Evolutionary conservation across 305 asterid genomes (phyloP).

Genomic region (Solanum aculeatissimum): DNA sequence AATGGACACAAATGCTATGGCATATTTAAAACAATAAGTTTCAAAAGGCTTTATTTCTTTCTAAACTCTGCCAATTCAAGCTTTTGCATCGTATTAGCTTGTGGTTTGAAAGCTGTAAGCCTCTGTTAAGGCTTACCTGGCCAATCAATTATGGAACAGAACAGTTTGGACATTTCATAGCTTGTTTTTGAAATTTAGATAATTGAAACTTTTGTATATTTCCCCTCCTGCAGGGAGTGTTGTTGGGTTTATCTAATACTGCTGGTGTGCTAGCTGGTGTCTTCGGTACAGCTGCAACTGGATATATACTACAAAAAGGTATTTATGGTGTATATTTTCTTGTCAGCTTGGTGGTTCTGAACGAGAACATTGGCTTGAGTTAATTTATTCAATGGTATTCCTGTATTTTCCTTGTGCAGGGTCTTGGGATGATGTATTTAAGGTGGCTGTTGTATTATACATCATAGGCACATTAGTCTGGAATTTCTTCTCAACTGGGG

Average conservation of each 20-base stretch:
- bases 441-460: conserved; percentile 73
- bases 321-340: conserved; percentile 1
- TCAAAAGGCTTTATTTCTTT: not conserved
- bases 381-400: not conserved
- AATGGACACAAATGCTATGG: not conserved
- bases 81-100: not conserved
- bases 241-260: conserved; percentile 81
- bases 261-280: conserved; percentile 99
- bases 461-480: conserved; percentile 79
- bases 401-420: conserved; percentile 29
- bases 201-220: not conserved
- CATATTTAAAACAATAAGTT: not conserved
- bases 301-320: conserved; percentile 96
- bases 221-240: conserved; percentile 53
- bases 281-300: conserved; percentile 96
- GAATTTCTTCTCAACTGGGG: conserved; percentile 85
- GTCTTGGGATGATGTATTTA: conserved; percentile 93
- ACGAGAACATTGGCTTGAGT: not conserved
- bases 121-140: not conserved
- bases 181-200: not conserved
- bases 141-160: not conserved
- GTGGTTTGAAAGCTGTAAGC: not conserved
- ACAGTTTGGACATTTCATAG: not conserved
- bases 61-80: not conserved
- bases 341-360: not conserved